phyloP scores from a whole-genome alignment of 176 grass and related monocot species.

The Oryza glaberrima region DNA sequence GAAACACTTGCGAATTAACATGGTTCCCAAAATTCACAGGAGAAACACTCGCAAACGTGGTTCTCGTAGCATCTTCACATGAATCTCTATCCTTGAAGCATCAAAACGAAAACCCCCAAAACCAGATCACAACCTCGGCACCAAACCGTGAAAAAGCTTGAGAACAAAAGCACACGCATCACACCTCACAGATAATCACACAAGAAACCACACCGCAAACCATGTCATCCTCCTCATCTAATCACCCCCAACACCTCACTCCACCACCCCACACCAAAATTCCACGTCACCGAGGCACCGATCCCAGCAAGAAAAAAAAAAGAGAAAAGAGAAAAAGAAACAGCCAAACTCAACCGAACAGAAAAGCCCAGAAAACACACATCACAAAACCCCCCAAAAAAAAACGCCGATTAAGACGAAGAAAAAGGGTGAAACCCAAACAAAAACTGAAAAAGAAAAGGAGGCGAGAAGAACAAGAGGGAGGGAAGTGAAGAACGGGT shows the following conservation, averaged over 20 bases:
- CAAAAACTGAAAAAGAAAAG: background rate
- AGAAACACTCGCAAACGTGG: background rate
- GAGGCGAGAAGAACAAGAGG: background rate
- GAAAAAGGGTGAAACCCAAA: background rate
- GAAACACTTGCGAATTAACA: no score
- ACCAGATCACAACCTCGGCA: background rate
- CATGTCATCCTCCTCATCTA: background rate
- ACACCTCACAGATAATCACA: background rate
- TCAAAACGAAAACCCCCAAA: background rate
- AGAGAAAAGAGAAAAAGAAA: background rate
- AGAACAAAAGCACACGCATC: background rate
- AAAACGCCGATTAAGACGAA: background rate
- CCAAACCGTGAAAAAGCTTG: no score
- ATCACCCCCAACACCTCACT: background rate
- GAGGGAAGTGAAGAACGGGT: no score
- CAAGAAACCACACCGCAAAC: background rate
- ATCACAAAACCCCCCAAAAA: background rate
- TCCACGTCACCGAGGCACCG: background rate
- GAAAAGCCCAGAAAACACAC: background rate
- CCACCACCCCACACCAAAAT: background rate
- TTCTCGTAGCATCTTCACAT: no score
- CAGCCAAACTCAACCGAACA: background rate
- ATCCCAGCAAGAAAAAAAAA: background rate
- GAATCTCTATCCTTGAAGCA: no score
- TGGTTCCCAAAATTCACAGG: no score